Conservation (phyloP, 176 grass and related monocot species). For the Hsuehochloa calcarea region DNA sequence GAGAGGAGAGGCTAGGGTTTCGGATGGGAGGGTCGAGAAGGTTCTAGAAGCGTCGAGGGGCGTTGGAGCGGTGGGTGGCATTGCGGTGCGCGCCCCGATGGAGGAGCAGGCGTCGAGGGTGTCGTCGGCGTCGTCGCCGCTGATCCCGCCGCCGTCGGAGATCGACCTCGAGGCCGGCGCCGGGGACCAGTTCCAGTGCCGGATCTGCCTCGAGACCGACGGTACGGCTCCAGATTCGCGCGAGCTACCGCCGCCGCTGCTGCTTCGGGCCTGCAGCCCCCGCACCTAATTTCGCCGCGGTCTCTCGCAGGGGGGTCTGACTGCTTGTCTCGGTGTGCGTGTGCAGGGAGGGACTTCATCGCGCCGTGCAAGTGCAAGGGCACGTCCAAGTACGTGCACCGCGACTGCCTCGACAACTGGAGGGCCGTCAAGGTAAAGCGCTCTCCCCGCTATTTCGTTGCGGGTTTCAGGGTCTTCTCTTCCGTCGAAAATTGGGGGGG, state of each 20-base stretch:
- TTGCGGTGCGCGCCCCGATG: slow-evolving; percentile 26
- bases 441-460: neutral
- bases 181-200: slow-evolving; percentile 91
- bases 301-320: slow-evolving; percentile 32
- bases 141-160: slow-evolving; percentile 69
- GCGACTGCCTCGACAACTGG: slow-evolving; percentile 98
- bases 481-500: neutral
- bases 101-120: slow-evolving; percentile 48
- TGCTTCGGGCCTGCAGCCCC: neutral
- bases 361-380: slow-evolving; percentile 99
- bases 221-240: slow-evolving; percentile 37
- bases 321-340: neutral
- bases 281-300: neutral
- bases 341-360: slow-evolving; percentile 96
- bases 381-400: slow-evolving; percentile 95
- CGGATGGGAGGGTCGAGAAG: slow-evolving; percentile 24
- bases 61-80: too few relatives aligned
- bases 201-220: slow-evolving; percentile 98
- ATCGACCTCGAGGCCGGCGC: slow-evolving; percentile 86
- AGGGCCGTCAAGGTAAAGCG: slow-evolving; percentile 72
- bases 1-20: slow-evolving; percentile 11
- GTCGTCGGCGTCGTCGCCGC: slow-evolving; percentile 50
- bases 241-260: neutral
- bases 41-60: slow-evolving; percentile 17
- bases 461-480: neutral